A percentile compares a stretch with the other conserved stretches of the same genome.
phyloP scores from a whole-genome alignment of 768 basidiomycete genomes.

The Boletus reticuloceps region DNA sequence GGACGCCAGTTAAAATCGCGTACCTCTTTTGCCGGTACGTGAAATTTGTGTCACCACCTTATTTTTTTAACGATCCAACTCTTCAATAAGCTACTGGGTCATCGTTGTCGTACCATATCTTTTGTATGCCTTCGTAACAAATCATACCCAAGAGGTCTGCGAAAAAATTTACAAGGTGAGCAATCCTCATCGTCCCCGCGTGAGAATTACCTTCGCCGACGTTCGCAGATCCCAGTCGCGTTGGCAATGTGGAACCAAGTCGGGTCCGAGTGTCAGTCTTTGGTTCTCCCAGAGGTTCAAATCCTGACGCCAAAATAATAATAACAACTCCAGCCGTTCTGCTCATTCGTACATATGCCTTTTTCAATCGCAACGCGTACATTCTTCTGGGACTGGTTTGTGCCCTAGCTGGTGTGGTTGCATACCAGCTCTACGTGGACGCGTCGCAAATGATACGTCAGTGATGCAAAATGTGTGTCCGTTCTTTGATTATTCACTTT shows the following conservation, averaged over 20 bases:
- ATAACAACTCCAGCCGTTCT: conserved; percentile 53
- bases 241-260: conserved; percentile 89
- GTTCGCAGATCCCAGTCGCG: conserved; percentile 66
- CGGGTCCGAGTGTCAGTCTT: conserved; percentile 64
- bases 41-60: conserved; percentile 17
- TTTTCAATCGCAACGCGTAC: conserved; percentile 76
- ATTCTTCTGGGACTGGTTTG: conserved; percentile 61
- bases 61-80: not conserved
- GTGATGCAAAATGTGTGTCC: conserved; percentile 17
- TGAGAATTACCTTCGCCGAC: not conserved
- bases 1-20: conserved; percentile 81
- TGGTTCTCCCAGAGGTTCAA: not conserved
- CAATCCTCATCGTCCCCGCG: not conserved
- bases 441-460: conserved; percentile 74
- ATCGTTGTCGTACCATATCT: conserved; percentile 76
- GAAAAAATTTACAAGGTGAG: conserved; percentile 66
- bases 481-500: conserved; percentile 8
- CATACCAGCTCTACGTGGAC: conserved; percentile 80
- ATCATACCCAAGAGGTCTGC: conserved; percentile 64
- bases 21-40: conserved; percentile 82
- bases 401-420: conserved; percentile 68
- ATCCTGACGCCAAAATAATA: conserved; percentile 8
- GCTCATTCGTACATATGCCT: conserved; percentile 81
- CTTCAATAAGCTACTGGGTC: conserved; percentile 68
- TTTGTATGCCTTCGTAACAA: conserved; percentile 70